These are phyloP conservation scores for Pythium folliculosum DNA, from an alignment of 352 stramenopile species.

Conservation along the genomic window DNA sequence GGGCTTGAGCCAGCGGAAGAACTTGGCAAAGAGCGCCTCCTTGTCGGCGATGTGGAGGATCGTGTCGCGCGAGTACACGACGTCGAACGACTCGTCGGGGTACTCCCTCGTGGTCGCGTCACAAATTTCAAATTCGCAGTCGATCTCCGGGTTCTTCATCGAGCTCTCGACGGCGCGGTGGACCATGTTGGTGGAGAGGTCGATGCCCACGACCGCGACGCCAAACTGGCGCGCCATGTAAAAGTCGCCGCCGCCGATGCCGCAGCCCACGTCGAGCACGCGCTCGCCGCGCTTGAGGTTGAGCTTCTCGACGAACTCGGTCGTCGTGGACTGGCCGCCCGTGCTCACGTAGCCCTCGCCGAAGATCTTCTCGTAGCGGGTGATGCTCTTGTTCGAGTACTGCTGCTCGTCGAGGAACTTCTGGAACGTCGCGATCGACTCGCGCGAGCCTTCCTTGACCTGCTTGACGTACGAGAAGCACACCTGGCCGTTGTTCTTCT, in stretches of 20 bases:
- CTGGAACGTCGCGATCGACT: conserved; percentile 51
- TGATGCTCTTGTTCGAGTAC: conserved; percentile 42
- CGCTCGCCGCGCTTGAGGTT: conserved; percentile 32
- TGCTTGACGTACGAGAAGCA: conserved; percentile 72
- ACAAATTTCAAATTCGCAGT: conserved; percentile 43
- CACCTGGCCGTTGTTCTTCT: conserved; percentile 84
- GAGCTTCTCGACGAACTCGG: conserved; percentile 48
- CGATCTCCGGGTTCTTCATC: conserved; percentile 9
- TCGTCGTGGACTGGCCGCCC: conserved; percentile 41
- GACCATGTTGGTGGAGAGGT: conserved; percentile 50
- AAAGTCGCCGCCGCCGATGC: conserved; percentile 72
- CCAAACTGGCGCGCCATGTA: conserved; percentile 84
- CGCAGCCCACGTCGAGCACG: conserved; percentile 77
- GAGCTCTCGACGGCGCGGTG: conserved; percentile 34
- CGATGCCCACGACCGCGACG: conserved; percentile 43
- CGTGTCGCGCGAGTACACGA: conserved; percentile 77
- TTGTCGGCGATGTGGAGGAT: conserved; percentile 78
- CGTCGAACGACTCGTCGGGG: conserved; percentile 36
- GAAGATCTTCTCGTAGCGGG: conserved; percentile 51
- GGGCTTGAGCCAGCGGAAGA: conserved; percentile 69
- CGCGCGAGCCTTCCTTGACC: conserved; percentile 39
- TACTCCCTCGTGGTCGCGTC: conserved; percentile 39
- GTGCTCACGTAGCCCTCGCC: conserved; percentile 47
- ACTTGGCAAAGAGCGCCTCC: conserved; percentile 56
- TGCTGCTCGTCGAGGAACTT: conserved; percentile 46